Evolutionary conservation across 163 green algal species (phyloP), one percentile per base, ranked within the genome.

Genomic region (Scenedesmus sp.): DNA sequence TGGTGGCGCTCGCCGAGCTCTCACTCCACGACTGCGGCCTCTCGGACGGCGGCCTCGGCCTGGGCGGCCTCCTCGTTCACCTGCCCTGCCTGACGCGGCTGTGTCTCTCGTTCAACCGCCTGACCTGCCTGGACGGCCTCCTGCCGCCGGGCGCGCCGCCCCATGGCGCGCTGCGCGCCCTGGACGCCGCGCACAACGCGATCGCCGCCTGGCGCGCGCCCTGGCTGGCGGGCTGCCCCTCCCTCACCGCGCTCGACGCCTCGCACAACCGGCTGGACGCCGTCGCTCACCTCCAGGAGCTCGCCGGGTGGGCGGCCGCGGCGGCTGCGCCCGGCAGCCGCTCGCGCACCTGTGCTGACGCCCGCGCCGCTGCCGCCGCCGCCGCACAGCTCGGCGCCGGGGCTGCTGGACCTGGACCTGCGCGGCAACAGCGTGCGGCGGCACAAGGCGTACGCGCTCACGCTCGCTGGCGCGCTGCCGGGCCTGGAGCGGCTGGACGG

Each of bases 361-460:
- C n/a, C n/a, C n/a, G n/a, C 18, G 17, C 10, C 7, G 51, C 51
- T 33, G 10, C 11, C 5, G 17, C 15, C 10, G 15, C 51, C 45
- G 29, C 3, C 17, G 54, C 60, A 42, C 57, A 80, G 71, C 45
- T 71, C 58, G 10, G 31, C 45, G 18, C 56, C 57, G 24, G 15
- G 29, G 20, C 73, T 92, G 34, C 69, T 72, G 54, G 42, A 84
- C 44, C 81, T 92, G 48, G 83, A 88, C 60, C 72, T 90, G 47
- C 60, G 50, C 0, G 76, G 78, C 81, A 92, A 91, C 69, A 66
- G 86, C 31, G 70, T 92, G 24, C 86, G 73, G 42, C 48, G 81
- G 3, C 78, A 88, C 80, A 91, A 91, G 70, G 84, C 84, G 6
- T 94, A 93, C 84, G 44, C 47, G 11, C 66, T 70, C 3, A 74